Conservation (phyloP, 768 basidiomycete species). For the Suillus cothurnatus region DNA sequence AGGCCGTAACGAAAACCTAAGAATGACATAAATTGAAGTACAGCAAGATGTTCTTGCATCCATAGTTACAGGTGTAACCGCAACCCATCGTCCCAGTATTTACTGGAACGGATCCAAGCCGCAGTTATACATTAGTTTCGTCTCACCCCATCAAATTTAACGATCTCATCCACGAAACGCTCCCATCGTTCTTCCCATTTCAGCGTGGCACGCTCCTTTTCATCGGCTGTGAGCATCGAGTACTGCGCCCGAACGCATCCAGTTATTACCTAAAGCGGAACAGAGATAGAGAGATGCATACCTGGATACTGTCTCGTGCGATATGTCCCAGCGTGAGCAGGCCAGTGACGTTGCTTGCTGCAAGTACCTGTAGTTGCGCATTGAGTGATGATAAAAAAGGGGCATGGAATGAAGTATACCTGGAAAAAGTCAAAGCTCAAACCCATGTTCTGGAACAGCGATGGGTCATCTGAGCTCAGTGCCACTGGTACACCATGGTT, state of each 20-base stretch:
- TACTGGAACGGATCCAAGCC: neutral
- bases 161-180: conserved; percentile 43
- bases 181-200: conserved; percentile 54
- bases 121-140: neutral
- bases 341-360: conserved; percentile 66
- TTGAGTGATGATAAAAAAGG: conserved; percentile 4
- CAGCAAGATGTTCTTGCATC: neutral
- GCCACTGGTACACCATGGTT: conserved; percentile 75
- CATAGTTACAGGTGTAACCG: neutral
- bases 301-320: conserved; percentile 71
- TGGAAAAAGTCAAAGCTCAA: conserved; percentile 81
- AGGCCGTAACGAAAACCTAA: neutral
- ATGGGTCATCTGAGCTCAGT: conserved; percentile 75
- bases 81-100: neutral
- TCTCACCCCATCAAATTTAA: conserved; percentile 5
- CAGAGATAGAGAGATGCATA: conserved; percentile 8
- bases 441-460: conserved; percentile 77
- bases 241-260: conserved; percentile 37
- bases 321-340: conserved; percentile 62
- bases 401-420: conserved; percentile 35
- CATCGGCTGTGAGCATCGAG: conserved; percentile 49
- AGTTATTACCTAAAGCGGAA: neutral
- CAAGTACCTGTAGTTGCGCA: conserved; percentile 51
- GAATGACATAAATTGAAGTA: neutral
- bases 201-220: conserved; percentile 46